Base-by-base conservation (phyloP, 2,329 filamentous ascomycete species). In the Massarina eburnea region DNA sequence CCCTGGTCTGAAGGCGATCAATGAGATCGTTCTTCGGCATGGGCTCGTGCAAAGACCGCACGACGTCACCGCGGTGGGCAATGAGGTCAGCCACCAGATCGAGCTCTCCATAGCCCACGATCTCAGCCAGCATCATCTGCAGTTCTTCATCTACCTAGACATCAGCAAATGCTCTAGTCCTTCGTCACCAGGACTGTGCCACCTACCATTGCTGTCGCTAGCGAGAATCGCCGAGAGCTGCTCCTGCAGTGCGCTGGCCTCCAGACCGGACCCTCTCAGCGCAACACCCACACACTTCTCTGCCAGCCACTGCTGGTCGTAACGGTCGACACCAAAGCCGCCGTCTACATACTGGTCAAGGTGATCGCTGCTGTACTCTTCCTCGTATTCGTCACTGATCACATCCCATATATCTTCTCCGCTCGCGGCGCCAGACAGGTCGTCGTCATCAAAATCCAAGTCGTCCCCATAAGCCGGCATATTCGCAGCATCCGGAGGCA, bases 21-120 rank as follows among this genome's bases (percentile, higher is more conserved):
- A 77, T 64, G 32, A 78, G 62, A 1, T 75, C 76, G 52, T 80
- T 71, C 43, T 72, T 73, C 39, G 64, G 36, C 19, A 46, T 43
- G 7, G 52, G 51, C 38, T 57, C 63, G 49, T 57, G 59, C 20
- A 65, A 43, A 5, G 67, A 61, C 17, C 60, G 58, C 4, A 42
- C 70, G 35, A 97, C 82, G 36, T 88, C 81, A 41, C 80, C 75
- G 41, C 91, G 83, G 66, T 92, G 84, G 2, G 84, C 80, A 41
- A 97, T 86, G n/a, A 97, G 75, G 52, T 96, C 89, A 51, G 91
- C 91, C 42, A 97, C 86, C 59, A 99, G 85, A 55, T 99, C 92
- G 15, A 99, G 77, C 62, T 97, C 90, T 58, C 94, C 91, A 61
- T 92, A 97, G 0, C 95, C 94, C 49, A 99, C 78, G 34, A 96